phyloP scores from a whole-genome alignment of 495 filamentous ascomycete genomes.

The Xylaria venustula region DNA sequence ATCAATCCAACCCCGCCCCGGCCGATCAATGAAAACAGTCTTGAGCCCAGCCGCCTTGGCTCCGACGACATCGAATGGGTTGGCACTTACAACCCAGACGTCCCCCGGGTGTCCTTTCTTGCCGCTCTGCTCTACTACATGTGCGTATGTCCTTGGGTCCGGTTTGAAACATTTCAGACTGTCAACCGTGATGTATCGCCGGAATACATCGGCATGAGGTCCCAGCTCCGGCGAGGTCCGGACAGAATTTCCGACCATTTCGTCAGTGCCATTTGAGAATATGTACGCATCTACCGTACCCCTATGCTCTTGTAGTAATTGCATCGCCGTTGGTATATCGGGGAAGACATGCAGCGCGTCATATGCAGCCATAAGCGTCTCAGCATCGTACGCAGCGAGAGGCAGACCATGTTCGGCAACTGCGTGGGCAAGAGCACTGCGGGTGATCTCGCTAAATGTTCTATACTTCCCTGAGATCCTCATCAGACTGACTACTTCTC shows the following conservation, averaged over 20 bases:
- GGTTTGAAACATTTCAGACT: conserved; percentile 66
- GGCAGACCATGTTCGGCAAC: conserved; percentile 51
- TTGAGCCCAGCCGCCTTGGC: conserved; percentile 53
- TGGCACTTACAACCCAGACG: conserved; percentile 73
- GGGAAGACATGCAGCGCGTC: conserved; percentile 67
- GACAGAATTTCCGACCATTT: conserved; percentile 64
- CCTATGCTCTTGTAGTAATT: conserved; percentile 37
- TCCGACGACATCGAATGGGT: conserved; percentile 78
- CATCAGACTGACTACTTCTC: conserved; percentile 8
- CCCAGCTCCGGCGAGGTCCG: conserved; percentile 54
- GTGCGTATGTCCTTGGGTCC: conserved; percentile 58
- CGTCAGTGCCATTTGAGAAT: conserved; percentile 72
- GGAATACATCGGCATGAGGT: conserved; percentile 45
- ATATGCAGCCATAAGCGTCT: conserved; percentile 63
- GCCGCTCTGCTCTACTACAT: conserved; percentile 55
- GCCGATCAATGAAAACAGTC: conserved; percentile 69
- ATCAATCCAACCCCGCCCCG: conserved; percentile 53
- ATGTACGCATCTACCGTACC: conserved; percentile 53
- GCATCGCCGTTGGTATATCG: conserved; percentile 58
- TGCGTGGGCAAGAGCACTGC: conserved; percentile 62
- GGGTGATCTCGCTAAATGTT: conserved; percentile 65
- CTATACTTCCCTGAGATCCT: conserved; percentile 53
- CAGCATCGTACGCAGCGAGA: conserved; percentile 41
- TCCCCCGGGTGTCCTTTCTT: conserved; percentile 43
- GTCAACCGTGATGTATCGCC: conserved; percentile 62